Evolutionary conservation across 208 protist species (phyloP).

Genomic region (Wallacemonas sp.): DNA sequence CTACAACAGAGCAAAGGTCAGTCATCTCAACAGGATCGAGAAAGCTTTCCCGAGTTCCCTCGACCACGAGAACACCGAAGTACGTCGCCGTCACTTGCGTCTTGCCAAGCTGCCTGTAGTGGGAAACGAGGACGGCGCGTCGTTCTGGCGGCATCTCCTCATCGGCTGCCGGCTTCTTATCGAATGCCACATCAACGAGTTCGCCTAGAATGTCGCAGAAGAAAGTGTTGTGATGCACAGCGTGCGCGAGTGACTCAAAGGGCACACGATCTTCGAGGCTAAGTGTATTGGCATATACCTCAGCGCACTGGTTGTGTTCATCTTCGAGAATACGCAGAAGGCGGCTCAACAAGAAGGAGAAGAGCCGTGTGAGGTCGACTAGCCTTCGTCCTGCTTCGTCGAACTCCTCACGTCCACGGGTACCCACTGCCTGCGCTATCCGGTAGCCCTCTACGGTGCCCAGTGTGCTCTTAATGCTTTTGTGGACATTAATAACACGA

Average conservation of each 20-base stretch:
- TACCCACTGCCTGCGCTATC: conserved; percentile 8
- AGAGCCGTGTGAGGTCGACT: conserved; percentile 12
- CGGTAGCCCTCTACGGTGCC: conserved; percentile 13
- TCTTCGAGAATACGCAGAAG: conserved; percentile 61
- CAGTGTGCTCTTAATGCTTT: conserved; percentile 21
- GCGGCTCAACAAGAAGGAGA: conserved; percentile 24
- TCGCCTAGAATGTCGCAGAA: conserved; percentile 84
- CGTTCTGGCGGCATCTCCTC: conserved; percentile 14
- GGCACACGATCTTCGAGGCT: conserved; percentile 73
- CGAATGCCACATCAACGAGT: conserved; percentile 44
- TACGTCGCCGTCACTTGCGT: conserved; percentile 58
- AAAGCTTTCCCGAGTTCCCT: conserved; percentile 81
- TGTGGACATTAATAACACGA: conserved; percentile 1
- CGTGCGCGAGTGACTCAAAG: conserved; percentile 71
- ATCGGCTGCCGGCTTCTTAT: conserved; percentile 30
- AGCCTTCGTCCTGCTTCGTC: not conserved
- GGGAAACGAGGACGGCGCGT: conserved; percentile 26
- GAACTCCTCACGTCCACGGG: not conserved
- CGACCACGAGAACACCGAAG: conserved; percentile 63
- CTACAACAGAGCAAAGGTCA: conserved; percentile 70
- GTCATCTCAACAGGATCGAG: conserved; percentile 72
- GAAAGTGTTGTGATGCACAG: conserved; percentile 68
- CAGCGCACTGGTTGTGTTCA: conserved; percentile 64
- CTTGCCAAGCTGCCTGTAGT: conserved; percentile 43
- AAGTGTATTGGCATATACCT: conserved; percentile 69